Conservation (phyloP, 306 rosid species). For the Prunus mira region DNA sequence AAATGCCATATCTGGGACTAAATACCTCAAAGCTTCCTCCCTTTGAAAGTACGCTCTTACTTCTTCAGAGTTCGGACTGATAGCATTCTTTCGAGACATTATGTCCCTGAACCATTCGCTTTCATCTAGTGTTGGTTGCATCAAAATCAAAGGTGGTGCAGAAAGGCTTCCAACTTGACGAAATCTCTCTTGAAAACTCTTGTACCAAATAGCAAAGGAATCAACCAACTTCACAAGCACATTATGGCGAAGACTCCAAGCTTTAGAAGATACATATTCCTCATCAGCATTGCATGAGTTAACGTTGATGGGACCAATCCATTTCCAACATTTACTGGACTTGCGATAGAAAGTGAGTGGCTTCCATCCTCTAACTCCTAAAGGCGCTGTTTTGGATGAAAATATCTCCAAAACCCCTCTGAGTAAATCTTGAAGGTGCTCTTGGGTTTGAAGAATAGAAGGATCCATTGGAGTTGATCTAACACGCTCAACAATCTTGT, state of each 20-base stretch:
- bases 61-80: constrained; percentile 58
- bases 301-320: constrained; percentile 49
- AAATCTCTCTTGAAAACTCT: constrained; percentile 56
- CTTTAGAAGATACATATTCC: constrained; percentile 54
- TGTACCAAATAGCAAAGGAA: constrained; percentile 61
- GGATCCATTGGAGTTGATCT: constrained; percentile 68
- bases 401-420: constrained; percentile 66
- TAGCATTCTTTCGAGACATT: constrained; percentile 50
- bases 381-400: constrained; percentile 61
- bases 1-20: constrained; percentile 64
- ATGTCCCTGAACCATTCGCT: constrained; percentile 54
- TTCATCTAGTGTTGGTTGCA: constrained; percentile 52
- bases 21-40: constrained; percentile 67
- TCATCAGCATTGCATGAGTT: constrained; percentile 37
- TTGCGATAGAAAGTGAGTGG: constrained; percentile 48
- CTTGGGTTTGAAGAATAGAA: constrained; percentile 61
- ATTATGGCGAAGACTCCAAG: constrained; percentile 61
- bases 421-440: constrained; percentile 62
- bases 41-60: constrained; percentile 55
- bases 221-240: constrained; percentile 68
- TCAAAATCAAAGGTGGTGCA: constrained; percentile 54
- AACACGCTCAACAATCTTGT: constrained; percentile 55
- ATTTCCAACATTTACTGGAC: constrained; percentile 53
- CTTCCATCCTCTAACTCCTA: constrained; percentile 68
- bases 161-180: constrained; percentile 61